A percentile compares a stretch with the other conserved stretches of the same genome.
Conservation (phyloP, 23 red algal genomes). For the Rhodosorus marinus region DNA sequence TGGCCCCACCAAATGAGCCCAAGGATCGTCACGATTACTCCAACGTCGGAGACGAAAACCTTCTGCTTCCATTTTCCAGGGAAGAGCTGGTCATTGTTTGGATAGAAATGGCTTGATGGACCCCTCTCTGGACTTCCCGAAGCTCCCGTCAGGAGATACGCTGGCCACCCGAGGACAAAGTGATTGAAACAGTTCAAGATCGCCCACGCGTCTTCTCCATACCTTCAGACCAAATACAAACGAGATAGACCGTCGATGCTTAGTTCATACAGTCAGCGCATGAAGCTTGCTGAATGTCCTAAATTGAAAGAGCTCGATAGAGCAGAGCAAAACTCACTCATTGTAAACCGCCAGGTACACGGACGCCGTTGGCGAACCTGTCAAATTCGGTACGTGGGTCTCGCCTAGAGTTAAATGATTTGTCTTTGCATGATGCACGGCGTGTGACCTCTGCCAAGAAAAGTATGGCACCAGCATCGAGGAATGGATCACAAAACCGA, state of each 20-base stretch:
- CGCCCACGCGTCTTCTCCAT: conserved; percentile 5
- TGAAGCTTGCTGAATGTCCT: too few relatives aligned
- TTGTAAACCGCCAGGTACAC: neutral
- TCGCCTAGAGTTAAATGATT: conserved; percentile 28
- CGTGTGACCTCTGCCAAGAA: conserved; percentile 72
- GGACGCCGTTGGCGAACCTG: neutral
- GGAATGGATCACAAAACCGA: conserved; percentile 67
- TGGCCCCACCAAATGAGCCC: conserved; percentile 7
- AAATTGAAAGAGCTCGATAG: too few relatives aligned
- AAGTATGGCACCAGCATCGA: conserved; percentile 75
- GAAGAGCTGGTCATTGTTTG: conserved; percentile 6
- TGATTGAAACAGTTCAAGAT: conserved; percentile 6
- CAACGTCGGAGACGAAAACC: conserved; percentile 54
- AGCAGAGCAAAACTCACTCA: too few relatives aligned
- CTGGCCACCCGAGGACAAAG: conserved; percentile 58
- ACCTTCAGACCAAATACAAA: neutral
- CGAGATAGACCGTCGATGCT: neutral
- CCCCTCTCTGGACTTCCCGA: conserved; percentile 9
- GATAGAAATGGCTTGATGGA: conserved; percentile 51
- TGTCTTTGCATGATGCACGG: conserved; percentile 65
- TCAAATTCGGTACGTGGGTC: neutral
- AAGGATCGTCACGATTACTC: conserved; percentile 21
- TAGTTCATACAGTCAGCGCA: neutral
- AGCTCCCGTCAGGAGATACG: conserved; percentile 29
- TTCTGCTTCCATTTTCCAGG: conserved; percentile 22